These are phyloP conservation scores for Phalaenopsis equestris DNA, from an alignment of 106 monocot species.

Conservation along the genomic window DNA sequence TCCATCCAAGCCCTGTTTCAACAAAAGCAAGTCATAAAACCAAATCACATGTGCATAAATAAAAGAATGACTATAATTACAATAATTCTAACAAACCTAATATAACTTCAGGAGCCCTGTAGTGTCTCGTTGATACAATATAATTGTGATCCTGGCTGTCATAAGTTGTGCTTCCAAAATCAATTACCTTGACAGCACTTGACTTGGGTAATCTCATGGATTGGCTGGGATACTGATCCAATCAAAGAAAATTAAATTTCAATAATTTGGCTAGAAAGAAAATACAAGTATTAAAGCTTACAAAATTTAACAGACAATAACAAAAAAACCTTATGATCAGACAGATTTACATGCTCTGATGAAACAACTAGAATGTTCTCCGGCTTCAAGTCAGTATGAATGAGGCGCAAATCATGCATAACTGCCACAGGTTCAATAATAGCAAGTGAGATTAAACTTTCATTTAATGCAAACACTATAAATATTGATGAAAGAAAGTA, in stretches of 20 bases:
- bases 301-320: too few relatives aligned
- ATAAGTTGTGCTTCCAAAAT: constrained; percentile 92
- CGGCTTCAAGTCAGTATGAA: constrained; percentile 87
- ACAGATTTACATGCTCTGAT: constrained; percentile 53
- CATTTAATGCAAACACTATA: background rate
- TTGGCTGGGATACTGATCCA: background rate
- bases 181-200: constrained; percentile 84
- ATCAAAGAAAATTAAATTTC: background rate
- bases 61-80: background rate
- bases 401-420: constrained; percentile 77
- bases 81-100: constrained; percentile 28
- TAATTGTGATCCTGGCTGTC: constrained; percentile 52
- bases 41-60: background rate
- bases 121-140: constrained; percentile 84
- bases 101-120: constrained; percentile 92
- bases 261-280: background rate
- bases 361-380: constrained; percentile 81
- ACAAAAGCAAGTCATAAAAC: background rate
- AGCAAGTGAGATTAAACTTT: background rate
- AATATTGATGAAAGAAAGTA: background rate
- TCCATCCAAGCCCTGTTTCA: constrained; percentile 63
- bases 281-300: too few relatives aligned
- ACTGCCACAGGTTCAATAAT: constrained; percentile 25
- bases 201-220: constrained; percentile 61
- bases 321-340: constrained; percentile 40